Evolutionary conservation across 768 basidiomycete genomes (phyloP).

Genomic region (Pisolithus microcarpus): DNA sequence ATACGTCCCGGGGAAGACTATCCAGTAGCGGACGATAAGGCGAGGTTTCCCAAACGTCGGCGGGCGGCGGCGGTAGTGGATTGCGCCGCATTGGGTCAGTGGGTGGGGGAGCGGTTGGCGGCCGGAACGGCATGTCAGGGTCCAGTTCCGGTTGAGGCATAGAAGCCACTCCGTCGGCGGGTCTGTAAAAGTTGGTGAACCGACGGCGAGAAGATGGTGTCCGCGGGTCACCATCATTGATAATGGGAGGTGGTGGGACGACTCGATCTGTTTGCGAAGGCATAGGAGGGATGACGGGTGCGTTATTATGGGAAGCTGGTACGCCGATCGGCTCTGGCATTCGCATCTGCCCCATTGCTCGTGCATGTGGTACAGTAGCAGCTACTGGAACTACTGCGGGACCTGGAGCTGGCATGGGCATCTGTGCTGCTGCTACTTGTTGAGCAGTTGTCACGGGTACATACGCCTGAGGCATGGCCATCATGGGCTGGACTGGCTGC

Average conservation of each 20-base stretch:
- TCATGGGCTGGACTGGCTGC: neutral
- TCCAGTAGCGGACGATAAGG: constrained; percentile 49
- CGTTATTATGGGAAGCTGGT: neutral
- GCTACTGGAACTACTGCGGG: constrained; percentile 4
- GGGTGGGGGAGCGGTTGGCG: constrained; percentile 8
- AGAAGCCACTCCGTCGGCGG: constrained; percentile 7
- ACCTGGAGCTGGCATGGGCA: constrained; percentile 3
- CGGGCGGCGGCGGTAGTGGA: constrained; percentile 59
- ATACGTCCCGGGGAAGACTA: constrained; percentile 42
- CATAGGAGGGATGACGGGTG: constrained; percentile 12
- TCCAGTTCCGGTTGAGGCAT: neutral
- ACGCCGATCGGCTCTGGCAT: constrained; percentile 17
- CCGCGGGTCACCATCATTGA: constrained; percentile 5
- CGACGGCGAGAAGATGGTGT: constrained; percentile 12
- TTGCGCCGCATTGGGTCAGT: constrained; percentile 27
- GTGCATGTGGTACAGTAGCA: constrained; percentile 11
- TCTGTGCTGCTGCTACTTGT: neutral
- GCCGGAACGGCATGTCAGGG: constrained; percentile 2
- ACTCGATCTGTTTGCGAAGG: constrained; percentile 3
- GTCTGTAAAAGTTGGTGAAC: constrained; percentile 24
- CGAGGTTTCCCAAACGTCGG: constrained; percentile 49
- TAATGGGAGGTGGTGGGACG: constrained; percentile 18
- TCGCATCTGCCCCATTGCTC: constrained; percentile 4
- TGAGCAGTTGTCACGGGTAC: constrained; percentile 20
- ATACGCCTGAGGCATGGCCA: constrained; percentile 22